Evolutionary conservation across 768 basidiomycete genomes (phyloP), one percentile per base, ranked within the genome.

Genomic region (Mycena venus): DNA sequence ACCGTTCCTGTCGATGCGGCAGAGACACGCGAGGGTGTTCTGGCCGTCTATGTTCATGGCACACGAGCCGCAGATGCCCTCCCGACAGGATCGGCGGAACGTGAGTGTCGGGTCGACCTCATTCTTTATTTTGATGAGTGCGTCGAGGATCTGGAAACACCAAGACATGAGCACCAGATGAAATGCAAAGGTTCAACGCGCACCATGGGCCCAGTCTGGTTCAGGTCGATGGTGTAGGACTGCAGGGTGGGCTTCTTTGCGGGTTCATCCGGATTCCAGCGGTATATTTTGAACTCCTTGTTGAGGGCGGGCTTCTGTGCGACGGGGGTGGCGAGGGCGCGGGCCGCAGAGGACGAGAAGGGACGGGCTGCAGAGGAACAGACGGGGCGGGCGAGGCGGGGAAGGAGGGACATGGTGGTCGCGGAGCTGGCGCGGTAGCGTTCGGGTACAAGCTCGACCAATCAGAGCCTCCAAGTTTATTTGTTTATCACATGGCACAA

Each of bases 11-110:
- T 98, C 96, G 80, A 99, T 99, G 64, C 97, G 89, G 88, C 97
- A 99, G 66, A 99, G 88, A 85, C 98, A 99, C 12, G 98, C 97
- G 73, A 99, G 92, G 4, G 98, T 99, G 89, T 99, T 99, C 85
- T 95, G 93, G 64, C 98, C 98, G 82, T 99, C 93, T 82, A 99
- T 95, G 88, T 99, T 99, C 97, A 99, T 98, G 65, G 98, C 97
- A 82, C 98, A 99, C 7, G 96, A 97, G 44, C 98, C 98, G 80
- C 98, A 99, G 79, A 99, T 99, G 69, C 98, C 96, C 86, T 97
- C 96, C 68, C 96, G 86, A 87, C 96, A 98, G 23, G 94, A 95
- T 49, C 96, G 90, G 49, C 98, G 92, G 89, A 99, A 99, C 7
- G 98, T 99, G 36, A 99, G 89, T 2, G 98, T 99, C 3, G 98